Percentiles rank a stretch among this genome's conserved stretches.
These are phyloP conservation scores for Ogataea nakhonphanomensis DNA, from an alignment of 805 yeast genomes.

Conservation along the genomic window DNA sequence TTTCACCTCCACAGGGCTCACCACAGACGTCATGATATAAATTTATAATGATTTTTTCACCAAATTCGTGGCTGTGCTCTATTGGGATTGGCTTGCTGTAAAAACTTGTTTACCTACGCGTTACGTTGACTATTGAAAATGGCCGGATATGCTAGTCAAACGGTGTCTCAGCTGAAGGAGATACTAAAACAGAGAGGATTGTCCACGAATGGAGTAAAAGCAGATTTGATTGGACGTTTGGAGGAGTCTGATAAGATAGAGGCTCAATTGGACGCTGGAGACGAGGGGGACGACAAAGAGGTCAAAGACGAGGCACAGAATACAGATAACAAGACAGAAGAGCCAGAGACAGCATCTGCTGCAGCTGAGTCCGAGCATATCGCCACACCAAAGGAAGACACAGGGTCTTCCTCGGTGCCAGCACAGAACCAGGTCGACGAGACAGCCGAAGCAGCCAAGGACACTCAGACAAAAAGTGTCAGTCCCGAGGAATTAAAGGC, in stretches of 20 bases:
- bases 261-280: slow-evolving; percentile 26
- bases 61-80: slow-evolving; percentile 7
- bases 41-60: background rate
- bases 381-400: background rate
- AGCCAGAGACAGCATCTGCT: background rate
- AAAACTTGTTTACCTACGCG: slow-evolving; percentile 8
- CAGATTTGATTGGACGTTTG: slow-evolving; percentile 66
- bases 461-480: slow-evolving; percentile 30
- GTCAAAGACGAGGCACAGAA: slow-evolving; percentile 15
- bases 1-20: slow-evolving; percentile 36
- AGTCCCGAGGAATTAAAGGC: slow-evolving; percentile 70
- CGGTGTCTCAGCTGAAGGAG: slow-evolving; percentile 84
- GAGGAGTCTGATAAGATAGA: slow-evolving; percentile 49
- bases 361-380: slow-evolving; percentile 19
- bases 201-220: slow-evolving; percentile 73
- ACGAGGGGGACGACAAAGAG: slow-evolving; percentile 13
- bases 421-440: slow-evolving; percentile 2
- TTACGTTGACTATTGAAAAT: slow-evolving; percentile 26
- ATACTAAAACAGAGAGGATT: slow-evolving; percentile 64
- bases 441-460: slow-evolving; percentile 16
- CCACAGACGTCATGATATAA: slow-evolving; percentile 2
- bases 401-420: too few relatives aligned
- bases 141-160: slow-evolving; percentile 58
- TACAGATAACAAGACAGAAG: slow-evolving; percentile 9
- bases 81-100: slow-evolving; percentile 5